Evolutionary conservation across 2,329 filamentous ascomycete species (phyloP).

Genomic region (Alternaria sp.): DNA sequence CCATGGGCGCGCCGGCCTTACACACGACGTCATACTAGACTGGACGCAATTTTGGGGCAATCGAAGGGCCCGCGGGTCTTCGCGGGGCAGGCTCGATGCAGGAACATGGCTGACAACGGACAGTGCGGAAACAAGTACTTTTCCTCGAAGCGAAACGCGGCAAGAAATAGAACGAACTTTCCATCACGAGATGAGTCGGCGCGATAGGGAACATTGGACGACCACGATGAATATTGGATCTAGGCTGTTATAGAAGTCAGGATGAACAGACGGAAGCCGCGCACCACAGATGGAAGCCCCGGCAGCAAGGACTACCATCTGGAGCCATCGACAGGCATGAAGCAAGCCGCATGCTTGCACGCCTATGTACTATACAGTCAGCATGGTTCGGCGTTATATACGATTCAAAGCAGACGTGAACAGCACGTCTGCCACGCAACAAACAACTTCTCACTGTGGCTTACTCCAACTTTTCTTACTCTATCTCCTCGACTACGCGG

Average conservation of each 20-base stretch:
- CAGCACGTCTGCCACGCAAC: neutral
- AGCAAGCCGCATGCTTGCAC: constrained; percentile 15
- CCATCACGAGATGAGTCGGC: neutral
- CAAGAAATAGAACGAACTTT: constrained; percentile 52
- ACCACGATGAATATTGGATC: neutral
- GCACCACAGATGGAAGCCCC: neutral
- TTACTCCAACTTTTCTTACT: neutral
- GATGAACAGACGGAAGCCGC: neutral
- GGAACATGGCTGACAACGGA: constrained; percentile 21
- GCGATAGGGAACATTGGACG: neutral
- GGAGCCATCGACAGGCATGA: neutral
- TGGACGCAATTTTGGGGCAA: neutral
- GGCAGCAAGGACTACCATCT: neutral
- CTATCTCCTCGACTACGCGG: neutral
- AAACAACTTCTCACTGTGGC: neutral
- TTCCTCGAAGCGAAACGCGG: constrained; percentile 93
- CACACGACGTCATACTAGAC: neutral
- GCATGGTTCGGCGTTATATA: constrained; percentile 38
- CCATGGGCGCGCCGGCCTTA: too few species aligned
- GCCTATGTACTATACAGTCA: constrained; percentile 35
- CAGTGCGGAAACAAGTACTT: constrained; percentile 92
- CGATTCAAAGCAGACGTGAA: neutral
- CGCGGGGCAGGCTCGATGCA: neutral
- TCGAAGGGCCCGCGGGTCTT: neutral
- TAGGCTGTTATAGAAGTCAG: neutral